These are phyloP conservation scores for Erysiphe pulchra DNA, from an alignment of 2,329 filamentous ascomycete genomes.

Conservation along the genomic window DNA sequence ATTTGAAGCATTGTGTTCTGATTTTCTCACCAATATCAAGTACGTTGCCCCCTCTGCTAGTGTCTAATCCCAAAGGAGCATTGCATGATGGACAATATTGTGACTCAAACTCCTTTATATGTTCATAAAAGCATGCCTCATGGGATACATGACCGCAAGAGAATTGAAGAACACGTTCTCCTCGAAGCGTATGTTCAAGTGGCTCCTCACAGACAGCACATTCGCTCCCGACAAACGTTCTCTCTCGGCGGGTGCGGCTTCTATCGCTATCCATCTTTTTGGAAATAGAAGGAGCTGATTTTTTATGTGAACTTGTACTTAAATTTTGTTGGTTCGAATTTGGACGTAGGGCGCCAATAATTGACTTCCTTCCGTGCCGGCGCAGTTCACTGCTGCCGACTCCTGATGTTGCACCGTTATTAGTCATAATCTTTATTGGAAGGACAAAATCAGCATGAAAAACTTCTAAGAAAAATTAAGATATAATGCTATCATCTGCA, in stretches of 20 bases:
- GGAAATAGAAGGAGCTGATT: conserved; percentile 21
- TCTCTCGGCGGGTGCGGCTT: conserved; percentile 56
- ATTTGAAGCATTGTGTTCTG: conserved; percentile 4
- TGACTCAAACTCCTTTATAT: conserved; percentile 80
- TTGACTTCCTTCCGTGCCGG: conserved; percentile 2
- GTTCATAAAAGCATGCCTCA: conserved; percentile 97
- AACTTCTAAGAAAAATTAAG: too few relatives aligned
- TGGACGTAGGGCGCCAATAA: conserved; percentile 1
- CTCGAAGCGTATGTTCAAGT: conserved; percentile 77
- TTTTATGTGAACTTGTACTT: conserved; percentile 7
- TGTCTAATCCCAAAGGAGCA: conserved; percentile 71
- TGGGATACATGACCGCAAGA: conserved; percentile 94
- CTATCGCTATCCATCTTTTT: conserved; percentile 51
- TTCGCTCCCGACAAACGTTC: conserved; percentile 84
- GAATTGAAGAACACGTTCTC: conserved; percentile 84
- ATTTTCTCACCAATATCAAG: conserved; percentile 50
- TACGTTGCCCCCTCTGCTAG: conserved; percentile 76
- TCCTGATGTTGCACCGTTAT: background rate
- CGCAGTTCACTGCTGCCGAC: background rate
- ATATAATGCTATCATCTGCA: too few relatives aligned
- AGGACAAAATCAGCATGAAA: too few relatives aligned
- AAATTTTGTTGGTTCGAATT: conserved; percentile 5
- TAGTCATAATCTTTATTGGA: conserved; percentile 2
- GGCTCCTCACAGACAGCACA: conserved; percentile 95
- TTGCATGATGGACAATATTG: conserved; percentile 89